Base-by-base conservation (phyloP, 139 green algal species). In the Chlorella ohadii region DNA sequence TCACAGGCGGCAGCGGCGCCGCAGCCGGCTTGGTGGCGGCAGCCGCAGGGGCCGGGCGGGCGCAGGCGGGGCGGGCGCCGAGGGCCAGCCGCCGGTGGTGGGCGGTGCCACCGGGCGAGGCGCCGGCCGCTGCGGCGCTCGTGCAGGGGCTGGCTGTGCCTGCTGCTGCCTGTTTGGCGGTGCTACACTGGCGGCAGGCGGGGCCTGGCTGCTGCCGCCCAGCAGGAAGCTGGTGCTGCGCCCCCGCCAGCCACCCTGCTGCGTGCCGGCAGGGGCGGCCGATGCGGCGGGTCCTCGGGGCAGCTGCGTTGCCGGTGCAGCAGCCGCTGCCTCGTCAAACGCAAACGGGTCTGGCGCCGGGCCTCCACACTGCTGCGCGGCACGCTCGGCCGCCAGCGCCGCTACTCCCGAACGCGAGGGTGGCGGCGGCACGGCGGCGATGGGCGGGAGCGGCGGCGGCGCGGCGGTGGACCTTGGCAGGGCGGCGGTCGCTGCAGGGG, bases 141-240 rank as follows among this genome's bases (percentile, higher is more conserved):
- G 47, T 36, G 44, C 44, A 51, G 59, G 63, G 0, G 41, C 41
- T 3, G 71, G 39, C 64, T 17, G 9, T 2, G 64, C 64, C 28
- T 28, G 5, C 23, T 51, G 68, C 11, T 73, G 67, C 3, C 1
- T 20, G 68, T 39, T 1, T 22, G 5, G 23, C 2, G 68, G 3
- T 56, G 44, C 44, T 16, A 9, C 9, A 9, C 44, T 51, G 44
- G 44, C 44, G 22, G 36, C 36, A 33, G 68, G 68, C 68, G n/a
- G n/a, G n/a, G 25, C 15, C 4, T 12, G 36, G 33, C 15, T 5
- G 72, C n/a, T 20, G 33, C 22, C 31, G 19, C 74, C 55, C 51
- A 67, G 56, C 31, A 80, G 55, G 33, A 80, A 80, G 23, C 19
- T 19, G 20, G 19, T 80, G 31, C 22, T 68, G 44, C 74, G 74